These are phyloP conservation scores for Pichia exigua DNA, from an alignment of 805 yeast species.

Conservation along the genomic window DNA sequence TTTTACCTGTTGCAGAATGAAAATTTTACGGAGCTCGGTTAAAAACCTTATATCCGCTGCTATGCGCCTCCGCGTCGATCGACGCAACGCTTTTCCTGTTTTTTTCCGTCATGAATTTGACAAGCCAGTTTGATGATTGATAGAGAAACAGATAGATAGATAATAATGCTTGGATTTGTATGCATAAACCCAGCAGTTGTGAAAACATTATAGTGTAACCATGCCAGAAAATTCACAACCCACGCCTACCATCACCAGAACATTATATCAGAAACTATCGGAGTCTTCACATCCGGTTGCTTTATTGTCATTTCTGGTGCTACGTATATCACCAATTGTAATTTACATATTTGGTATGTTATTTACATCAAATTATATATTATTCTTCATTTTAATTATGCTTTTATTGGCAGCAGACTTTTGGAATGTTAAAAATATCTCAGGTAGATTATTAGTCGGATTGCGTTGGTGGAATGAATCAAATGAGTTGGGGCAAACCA, in stretches of 20 bases:
- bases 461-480: slow-evolving; percentile 97
- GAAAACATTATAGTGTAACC: no score
- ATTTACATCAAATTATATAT: slow-evolving; percentile 57
- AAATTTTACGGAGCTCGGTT: neutral
- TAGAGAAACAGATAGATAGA: no score
- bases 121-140: no score
- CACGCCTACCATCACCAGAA: slow-evolving; percentile 16
- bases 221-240: neutral
- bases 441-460: slow-evolving; percentile 87
- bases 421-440: slow-evolving; percentile 86
- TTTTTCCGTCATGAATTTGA: no score
- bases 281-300: slow-evolving; percentile 86
- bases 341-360: slow-evolving; percentile 66
- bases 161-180: no score
- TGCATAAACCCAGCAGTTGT: neutral
- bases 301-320: slow-evolving; percentile 49
- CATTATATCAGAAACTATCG: slow-evolving; percentile 40
- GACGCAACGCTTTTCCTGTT: neutral
- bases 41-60: neutral
- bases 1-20: no score
- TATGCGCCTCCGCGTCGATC: neutral
- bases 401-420: slow-evolving; percentile 81
- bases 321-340: slow-evolving; percentile 56
- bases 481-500: slow-evolving; percentile 50
- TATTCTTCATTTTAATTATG: slow-evolving; percentile 72